These are phyloP conservation scores for Prinsepia uniflora DNA, from an alignment of 306 rosid genomes.

Conservation along the genomic window DNA sequence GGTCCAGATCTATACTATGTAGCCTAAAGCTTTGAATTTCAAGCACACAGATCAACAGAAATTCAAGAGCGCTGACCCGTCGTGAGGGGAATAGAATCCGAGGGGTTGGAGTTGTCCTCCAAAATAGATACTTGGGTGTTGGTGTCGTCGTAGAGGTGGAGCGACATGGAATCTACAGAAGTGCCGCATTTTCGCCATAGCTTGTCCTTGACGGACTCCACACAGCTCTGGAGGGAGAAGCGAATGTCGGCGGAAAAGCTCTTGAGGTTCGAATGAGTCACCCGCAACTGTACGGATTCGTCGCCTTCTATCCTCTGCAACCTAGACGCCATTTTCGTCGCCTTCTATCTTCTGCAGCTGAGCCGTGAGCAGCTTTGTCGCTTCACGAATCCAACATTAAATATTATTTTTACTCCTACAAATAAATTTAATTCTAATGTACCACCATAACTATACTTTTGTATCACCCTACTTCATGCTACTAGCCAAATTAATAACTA, in stretches of 20 bases:
- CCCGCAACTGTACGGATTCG: slow-evolving; percentile 56
- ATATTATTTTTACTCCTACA: too few species aligned
- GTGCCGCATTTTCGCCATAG: slow-evolving; percentile 84
- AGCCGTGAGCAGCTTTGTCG: too few species aligned
- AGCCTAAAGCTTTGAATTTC: slow-evolving; percentile 52
- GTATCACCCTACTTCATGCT: too few species aligned
- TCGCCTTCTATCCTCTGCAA: slow-evolving; percentile 58
- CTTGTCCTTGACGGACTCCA: slow-evolving; percentile 76
- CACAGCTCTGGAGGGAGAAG: slow-evolving; percentile 62
- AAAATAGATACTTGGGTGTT: slow-evolving; percentile 61
- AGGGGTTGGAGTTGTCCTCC: slow-evolving; percentile 54
- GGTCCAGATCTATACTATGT: slow-evolving; percentile 78
- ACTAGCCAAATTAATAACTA: too few species aligned
- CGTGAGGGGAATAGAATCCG: slow-evolving; percentile 73
- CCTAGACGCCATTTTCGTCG: slow-evolving; percentile 43
- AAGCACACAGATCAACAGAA: slow-evolving; percentile 8
- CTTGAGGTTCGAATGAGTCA: slow-evolving; percentile 75
- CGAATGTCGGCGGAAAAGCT: slow-evolving; percentile 63
- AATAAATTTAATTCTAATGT: too few species aligned
- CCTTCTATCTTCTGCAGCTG: too few species aligned
- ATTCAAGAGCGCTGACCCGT: slow-evolving; percentile 46
- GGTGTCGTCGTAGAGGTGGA: slow-evolving; percentile 63
- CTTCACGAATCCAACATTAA: too few species aligned
- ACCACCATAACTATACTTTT: too few species aligned
- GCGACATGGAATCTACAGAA: slow-evolving; percentile 66